Evolutionary conservation across 805 yeast genomes (phyloP).

Genomic region (Sungouiella thailandica): DNA sequence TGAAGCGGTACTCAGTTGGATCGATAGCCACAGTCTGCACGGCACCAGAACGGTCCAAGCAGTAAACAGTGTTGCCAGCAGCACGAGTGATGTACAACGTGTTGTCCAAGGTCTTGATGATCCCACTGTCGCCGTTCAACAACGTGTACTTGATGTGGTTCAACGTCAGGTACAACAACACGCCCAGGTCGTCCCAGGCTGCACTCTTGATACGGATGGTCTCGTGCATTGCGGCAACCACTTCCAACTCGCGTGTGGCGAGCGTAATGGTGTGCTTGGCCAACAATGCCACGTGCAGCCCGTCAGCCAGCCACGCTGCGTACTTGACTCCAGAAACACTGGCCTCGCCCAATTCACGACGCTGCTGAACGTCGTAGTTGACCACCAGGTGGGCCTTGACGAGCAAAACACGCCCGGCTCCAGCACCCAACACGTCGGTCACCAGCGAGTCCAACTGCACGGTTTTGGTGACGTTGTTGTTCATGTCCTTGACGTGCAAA

Average conservation of each 20-base stretch:
- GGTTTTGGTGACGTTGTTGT: constrained; percentile 75
- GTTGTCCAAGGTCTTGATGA: constrained; percentile 84
- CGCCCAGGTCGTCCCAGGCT: constrained; percentile 94
- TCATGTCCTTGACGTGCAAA: constrained; percentile 81
- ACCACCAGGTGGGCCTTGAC: constrained; percentile 69
- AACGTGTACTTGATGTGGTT: constrained; percentile 93
- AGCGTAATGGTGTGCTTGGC: constrained; percentile 91
- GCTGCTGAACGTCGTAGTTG: constrained; percentile 89
- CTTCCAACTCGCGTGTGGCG: constrained; percentile 72
- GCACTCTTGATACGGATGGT: constrained; percentile 96
- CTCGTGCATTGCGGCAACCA: constrained; percentile 84
- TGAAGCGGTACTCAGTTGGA: constrained; percentile 96
- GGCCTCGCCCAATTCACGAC: constrained; percentile 65
- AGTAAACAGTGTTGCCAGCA: constrained; percentile 64
- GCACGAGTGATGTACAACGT: constrained; percentile 80
- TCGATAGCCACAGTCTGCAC: constrained; percentile 78
- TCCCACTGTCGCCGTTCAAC: constrained; percentile 92
- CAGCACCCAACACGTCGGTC: constrained; percentile 69
- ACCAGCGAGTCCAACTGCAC: constrained; percentile 66
- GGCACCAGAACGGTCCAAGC: constrained; percentile 80
- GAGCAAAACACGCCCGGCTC: constrained; percentile 78
- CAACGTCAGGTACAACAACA: constrained; percentile 86
- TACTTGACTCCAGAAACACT: constrained; percentile 79
- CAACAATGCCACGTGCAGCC: constrained; percentile 79
- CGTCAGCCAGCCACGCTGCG: constrained; percentile 83